Evolutionary conservation across 345 rosid genomes (phyloP).

Genomic region (Populus pruinosa): DNA sequence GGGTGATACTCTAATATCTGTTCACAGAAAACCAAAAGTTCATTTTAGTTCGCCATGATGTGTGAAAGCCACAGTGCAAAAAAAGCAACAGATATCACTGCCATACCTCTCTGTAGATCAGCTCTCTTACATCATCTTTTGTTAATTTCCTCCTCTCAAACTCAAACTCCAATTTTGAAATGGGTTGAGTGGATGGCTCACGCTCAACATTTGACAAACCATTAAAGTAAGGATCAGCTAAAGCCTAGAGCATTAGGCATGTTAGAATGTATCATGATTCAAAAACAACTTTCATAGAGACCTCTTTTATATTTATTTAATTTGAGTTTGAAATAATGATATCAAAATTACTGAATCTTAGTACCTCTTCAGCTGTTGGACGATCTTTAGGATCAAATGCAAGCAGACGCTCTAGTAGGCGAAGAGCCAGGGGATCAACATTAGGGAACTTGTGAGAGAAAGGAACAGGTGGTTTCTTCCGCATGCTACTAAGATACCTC

Average conservation of each 20-base stretch:
- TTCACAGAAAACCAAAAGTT: conserved; percentile 19
- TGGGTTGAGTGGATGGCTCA: conserved; percentile 85
- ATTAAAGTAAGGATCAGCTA: conserved; percentile 83
- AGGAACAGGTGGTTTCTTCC: conserved; percentile 77
- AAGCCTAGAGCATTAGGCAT: conserved; percentile 52
- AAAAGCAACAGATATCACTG: conserved; percentile 11
- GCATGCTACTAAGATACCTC: conserved; percentile 92
- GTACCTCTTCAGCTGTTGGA: conserved; percentile 82
- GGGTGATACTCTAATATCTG: conserved; percentile 98
- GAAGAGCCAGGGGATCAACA: conserved; percentile 75
- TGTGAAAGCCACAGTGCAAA: neutral
- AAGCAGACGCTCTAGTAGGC: conserved; percentile 66
- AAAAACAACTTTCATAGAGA: neutral
- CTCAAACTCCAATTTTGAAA: conserved; percentile 95
- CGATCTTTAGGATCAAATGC: conserved; percentile 99
- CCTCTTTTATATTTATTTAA: neutral
- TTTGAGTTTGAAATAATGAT: neutral
- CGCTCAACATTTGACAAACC: conserved; percentile 86
- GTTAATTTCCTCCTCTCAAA: conserved; percentile 92
- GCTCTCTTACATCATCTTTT: conserved; percentile 93
- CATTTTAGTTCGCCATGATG: neutral
- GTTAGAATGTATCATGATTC: conserved; percentile 9
- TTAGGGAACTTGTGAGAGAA: conserved; percentile 81
- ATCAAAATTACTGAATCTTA: neutral
- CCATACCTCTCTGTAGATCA: conserved; percentile 92